These are phyloP conservation scores for Trichophyton equinum DNA, from an alignment of 2,329 filamentous ascomycete species.

Conservation along the genomic window DNA sequence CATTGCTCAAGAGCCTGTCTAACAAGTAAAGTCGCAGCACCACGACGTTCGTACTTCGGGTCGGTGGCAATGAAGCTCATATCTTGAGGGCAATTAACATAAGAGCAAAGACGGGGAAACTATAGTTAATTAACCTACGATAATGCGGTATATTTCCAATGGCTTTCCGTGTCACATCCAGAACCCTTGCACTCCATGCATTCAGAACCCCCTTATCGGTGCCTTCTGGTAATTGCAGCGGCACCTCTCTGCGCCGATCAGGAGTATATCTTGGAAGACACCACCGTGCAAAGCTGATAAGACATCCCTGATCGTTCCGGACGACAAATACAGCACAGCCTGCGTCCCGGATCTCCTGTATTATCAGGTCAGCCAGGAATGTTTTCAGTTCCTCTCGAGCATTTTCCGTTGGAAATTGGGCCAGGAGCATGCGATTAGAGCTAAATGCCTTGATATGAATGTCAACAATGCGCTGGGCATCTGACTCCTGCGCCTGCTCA, in stretches of 20 bases:
- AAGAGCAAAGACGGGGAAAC: too few relatives aligned
- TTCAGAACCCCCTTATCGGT: not conserved
- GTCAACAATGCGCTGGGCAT: constrained; percentile 16
- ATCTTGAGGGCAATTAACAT: constrained; percentile 7
- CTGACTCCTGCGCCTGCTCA: constrained; percentile 10
- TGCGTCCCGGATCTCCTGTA: constrained; percentile 14
- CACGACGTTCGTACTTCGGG: constrained; percentile 13
- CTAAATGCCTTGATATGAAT: constrained; percentile 19
- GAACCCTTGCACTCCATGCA: not conserved
- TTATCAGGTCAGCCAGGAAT: constrained; percentile 12
- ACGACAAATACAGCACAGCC: constrained; percentile 14
- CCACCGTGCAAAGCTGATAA: not conserved
- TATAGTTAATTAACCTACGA: not conserved
- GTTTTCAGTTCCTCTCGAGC: constrained; percentile 12
- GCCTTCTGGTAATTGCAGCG: not conserved
- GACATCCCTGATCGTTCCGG: constrained; percentile 1
- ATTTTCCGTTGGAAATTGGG: constrained; percentile 18
- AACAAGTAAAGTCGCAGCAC: constrained; percentile 13
- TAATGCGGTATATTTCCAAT: not conserved
- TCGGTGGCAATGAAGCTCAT: constrained; percentile 15
- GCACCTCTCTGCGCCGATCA: not conserved
- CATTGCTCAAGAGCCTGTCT: constrained; percentile 13
- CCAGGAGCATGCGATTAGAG: constrained; percentile 16
- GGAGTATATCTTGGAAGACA: not conserved
- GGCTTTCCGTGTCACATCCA: not conserved